These are phyloP conservation scores for Phyllosticta citribraziliensis DNA, from an alignment of 2,329 filamentous ascomycete species.

Conservation along the genomic window DNA sequence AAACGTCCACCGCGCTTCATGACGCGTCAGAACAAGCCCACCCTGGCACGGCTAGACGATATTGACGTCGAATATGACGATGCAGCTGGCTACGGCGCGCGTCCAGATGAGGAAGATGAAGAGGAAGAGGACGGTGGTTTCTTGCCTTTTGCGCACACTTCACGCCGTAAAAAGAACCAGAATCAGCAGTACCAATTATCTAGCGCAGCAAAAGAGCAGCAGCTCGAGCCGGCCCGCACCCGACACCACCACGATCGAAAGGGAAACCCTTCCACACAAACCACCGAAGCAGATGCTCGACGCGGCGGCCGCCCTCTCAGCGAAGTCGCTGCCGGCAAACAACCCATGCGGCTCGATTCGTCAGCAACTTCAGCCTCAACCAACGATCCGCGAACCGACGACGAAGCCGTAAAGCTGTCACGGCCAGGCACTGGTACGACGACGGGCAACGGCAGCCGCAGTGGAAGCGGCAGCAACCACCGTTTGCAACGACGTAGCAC, in stretches of 20 bases:
- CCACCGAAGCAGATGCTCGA: neutral
- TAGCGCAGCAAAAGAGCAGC: neutral
- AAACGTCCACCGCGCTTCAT: constrained; percentile 30
- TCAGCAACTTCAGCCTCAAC: constrained; percentile 2
- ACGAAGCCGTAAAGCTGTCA: neutral
- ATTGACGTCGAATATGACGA: constrained; percentile 16
- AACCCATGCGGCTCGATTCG: constrained; percentile 4
- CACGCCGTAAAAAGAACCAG: constrained; percentile 3
- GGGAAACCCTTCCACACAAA: neutral
- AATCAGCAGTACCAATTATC: neutral
- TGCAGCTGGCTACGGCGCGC: constrained; percentile 19
- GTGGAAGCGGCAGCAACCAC: neutral
- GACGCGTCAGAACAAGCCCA: constrained; percentile 19
- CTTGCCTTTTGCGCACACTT: constrained; percentile 32
- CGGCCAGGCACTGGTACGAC: neutral
- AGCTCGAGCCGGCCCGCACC: neutral
- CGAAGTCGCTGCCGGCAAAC: constrained; percentile 7
- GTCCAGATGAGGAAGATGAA: constrained; percentile 31
- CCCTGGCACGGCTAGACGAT: constrained; percentile 15
- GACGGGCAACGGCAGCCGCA: neutral
- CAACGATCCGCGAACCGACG: constrained; percentile 7
- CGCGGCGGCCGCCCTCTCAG: neutral
- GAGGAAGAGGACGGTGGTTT: constrained; percentile 38
- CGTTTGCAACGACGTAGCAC: neutral
- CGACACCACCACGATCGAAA: neutral